A percentile compares a stretch with the other conserved stretches of the same genome.
These are phyloP conservation scores for Elsinoe necatrix DNA, from an alignment of 2,329 filamentous ascomycete genomes.

Conservation along the genomic window DNA sequence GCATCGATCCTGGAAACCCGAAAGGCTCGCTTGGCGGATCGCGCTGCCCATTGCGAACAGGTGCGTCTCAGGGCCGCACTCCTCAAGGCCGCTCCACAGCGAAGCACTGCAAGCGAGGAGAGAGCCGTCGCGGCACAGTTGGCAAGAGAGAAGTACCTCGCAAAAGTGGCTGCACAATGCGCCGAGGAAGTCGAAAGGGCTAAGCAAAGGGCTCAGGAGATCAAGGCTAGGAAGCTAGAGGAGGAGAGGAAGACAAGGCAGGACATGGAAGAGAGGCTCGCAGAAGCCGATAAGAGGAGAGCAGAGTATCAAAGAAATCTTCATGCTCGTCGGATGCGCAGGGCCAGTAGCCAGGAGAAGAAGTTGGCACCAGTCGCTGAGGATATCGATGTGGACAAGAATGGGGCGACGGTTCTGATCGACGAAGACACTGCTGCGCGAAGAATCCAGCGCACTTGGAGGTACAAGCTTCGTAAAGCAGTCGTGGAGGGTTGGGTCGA, in stretches of 20 bases:
- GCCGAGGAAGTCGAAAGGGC: constrained; percentile 76
- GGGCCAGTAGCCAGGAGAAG: constrained; percentile 40
- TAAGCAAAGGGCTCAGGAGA: constrained; percentile 72
- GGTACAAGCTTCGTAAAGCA: constrained; percentile 48
- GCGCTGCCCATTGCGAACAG: constrained; percentile 75
- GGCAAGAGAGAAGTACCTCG: constrained; percentile 69
- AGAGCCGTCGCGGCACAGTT: constrained; percentile 68
- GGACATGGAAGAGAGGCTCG: constrained; percentile 72
- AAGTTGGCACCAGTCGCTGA: constrained; percentile 44
- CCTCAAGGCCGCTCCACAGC: constrained; percentile 60
- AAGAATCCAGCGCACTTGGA: constrained; percentile 65
- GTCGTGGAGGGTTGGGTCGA: constrained; percentile 58
- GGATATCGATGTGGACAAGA: constrained; percentile 40
- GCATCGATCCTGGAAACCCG: constrained; percentile 74
- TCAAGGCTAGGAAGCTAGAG: constrained; percentile 70
- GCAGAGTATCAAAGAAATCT: constrained; percentile 44
- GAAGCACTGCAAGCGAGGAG: constrained; percentile 59
- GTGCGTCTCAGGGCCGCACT: constrained; percentile 67
- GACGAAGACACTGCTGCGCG: constrained; percentile 54
- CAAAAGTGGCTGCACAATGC: constrained; percentile 71
- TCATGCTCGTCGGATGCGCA: constrained; percentile 38
- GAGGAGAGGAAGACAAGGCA: constrained; percentile 60
- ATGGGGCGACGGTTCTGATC: constrained; percentile 34
- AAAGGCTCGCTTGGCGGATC: constrained; percentile 68
- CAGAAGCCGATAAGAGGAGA: constrained; percentile 65